Base-by-base conservation (phyloP, 169 alveolate species). In the Plasmodium reichenowi region DNA sequence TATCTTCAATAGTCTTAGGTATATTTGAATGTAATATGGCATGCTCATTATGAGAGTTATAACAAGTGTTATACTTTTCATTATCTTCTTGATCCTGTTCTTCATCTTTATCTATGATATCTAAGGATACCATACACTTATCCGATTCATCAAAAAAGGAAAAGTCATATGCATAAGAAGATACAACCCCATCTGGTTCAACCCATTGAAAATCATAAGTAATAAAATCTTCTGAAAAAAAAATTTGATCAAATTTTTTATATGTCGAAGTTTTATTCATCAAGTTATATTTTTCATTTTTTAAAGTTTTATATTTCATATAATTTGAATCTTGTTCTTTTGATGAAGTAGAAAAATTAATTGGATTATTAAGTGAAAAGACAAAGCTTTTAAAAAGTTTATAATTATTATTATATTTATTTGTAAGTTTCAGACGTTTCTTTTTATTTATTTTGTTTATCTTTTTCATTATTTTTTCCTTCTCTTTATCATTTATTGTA, bases 131-230 rank as follows among this genome's bases (percentile, higher is more conserved):
- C 85, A 72, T 72, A 15, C 24, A 10, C 26, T 22, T 43, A 6
- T 72, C 85, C 1, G 38, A 50, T 20, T 22, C 52, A 26, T 72
- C 85, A 54, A 54, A 72, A 52, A 72, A 50, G 1, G 62, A 3
- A 54, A 72, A 72, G 9, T 72, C 85, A 7, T 72, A 62, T n/a
- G 85, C 85, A 20, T 72, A 62, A 5, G 85, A 72, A 72, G 70
- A 54, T 15, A 50, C 56, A n/a, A 45, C 62, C 4, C 85, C 85
- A 60, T 72, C 85, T 58, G 56, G 8, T 72, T 72, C 85, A 24
- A 15, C 24, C 85, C 85, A 72, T 20, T 72, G 67, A 72, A 72
- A 72, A 17, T 72, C 85, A 54, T 62, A 22, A 5, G 85, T 32
- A 50, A 72, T 72, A n/a, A 52, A 43, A 29, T 72, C 70, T 15